Evolutionary conservation across 2,329 filamentous ascomycete genomes (phyloP), one percentile per base, ranked within the genome.

Genomic region (Mycosphaerella sp.): DNA sequence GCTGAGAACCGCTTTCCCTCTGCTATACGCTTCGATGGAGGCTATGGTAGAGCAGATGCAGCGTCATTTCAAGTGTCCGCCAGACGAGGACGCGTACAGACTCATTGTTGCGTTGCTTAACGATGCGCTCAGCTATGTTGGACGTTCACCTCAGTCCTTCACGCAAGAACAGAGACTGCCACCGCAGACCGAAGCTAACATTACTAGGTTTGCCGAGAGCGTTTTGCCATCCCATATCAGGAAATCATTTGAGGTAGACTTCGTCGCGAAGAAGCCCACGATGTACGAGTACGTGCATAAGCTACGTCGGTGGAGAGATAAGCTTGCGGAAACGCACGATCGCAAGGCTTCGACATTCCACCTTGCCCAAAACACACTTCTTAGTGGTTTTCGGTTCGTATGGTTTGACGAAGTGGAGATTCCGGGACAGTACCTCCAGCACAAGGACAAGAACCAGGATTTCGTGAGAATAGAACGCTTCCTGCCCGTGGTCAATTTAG

Each of bases 201-300:
- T 99, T 44, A 95, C 87, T 6, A 82, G 91, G 1, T 99, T 99
- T 64, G 90, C 93, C 1, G 90, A 98, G 71, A 96, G 90, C 0
- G 95, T 98, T 41, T 77, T 98, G 46, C 94, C 94, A 1, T 80
- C 85, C 3, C 93, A 98, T 70, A 96, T 98, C 63, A 86, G 94
- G 66, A 91, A 90, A 66, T 89, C 90, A 0, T 99, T 99, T 61
- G 93, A 98, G 70, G 84, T 84, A n/a, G 93, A 99, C 71, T 98
- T 99, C 70, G 93, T 98, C 12, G 76, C 81, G 49, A 87, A 90
- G 66, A 96, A 95, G 70, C 94, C 93, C 2, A 97, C 90, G 1
- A 96, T 98, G 89, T 86, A 87, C 66, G 90, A 96, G 68, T 99
- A 99, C 73, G 97, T 98, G 56, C 89, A 95, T 69, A 97, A 96